Percentiles rank a stretch among this genome's conserved stretches.
phyloP scores from a whole-genome alignment of 768 basidiomycete species.

The Lactarius hatsudake region DNA sequence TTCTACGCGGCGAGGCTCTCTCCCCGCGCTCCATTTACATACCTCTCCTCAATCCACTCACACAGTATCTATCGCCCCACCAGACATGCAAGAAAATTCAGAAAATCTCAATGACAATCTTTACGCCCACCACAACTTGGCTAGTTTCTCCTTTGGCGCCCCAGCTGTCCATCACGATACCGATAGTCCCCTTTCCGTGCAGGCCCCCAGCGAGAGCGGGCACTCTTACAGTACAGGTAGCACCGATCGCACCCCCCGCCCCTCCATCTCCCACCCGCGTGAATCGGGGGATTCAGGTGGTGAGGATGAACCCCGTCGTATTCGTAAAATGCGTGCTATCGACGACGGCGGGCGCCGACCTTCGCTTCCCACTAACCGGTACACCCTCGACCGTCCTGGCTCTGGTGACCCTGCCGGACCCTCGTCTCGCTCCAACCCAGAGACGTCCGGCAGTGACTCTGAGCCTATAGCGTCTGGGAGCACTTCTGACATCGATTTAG shows the following conservation, averaged over 20 bases:
- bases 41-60: constrained; percentile 26
- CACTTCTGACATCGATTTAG: constrained; percentile 20
- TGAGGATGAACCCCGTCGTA: constrained; percentile 33
- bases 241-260: constrained; percentile 45
- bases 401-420: neutral
- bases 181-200: constrained; percentile 39
- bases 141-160: constrained; percentile 44
- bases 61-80: constrained; percentile 24
- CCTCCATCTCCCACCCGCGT: constrained; percentile 37
- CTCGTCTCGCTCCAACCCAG: constrained; percentile 7
- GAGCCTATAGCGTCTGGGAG: constrained; percentile 10
- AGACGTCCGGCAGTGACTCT: constrained; percentile 18
- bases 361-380: constrained; percentile 40
- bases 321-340: constrained; percentile 43
- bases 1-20: constrained; percentile 32
- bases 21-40: constrained; percentile 32
- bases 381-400: constrained; percentile 19
- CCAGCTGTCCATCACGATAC: constrained; percentile 32
- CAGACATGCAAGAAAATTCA: constrained; percentile 28
- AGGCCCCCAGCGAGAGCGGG: constrained; percentile 13
- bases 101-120: constrained; percentile 26
- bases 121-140: constrained; percentile 39
- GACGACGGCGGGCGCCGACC: constrained; percentile 43
- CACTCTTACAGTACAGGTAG: constrained; percentile 31
- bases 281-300: constrained; percentile 38